Base-by-base conservation (phyloP, 1,284 basidiomycete genomes). In the Rhodotorula sp. region DNA sequence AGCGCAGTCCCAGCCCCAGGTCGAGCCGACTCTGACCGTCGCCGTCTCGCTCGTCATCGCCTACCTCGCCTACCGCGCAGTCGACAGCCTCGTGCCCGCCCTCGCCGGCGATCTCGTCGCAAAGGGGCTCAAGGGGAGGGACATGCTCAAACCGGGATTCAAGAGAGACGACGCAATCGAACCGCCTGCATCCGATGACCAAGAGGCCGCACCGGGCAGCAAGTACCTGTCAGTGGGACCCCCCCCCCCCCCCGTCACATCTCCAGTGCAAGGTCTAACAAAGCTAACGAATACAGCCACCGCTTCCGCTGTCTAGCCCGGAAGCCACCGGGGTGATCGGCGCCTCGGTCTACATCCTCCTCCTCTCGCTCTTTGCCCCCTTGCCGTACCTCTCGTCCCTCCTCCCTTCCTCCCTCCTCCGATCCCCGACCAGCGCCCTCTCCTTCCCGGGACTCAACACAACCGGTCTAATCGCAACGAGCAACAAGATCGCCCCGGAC, bases 291-390 rank as follows among this genome's bases (percentile, higher is more conserved):
- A 6, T 8, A 15, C 20, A 51, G 14, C 58, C 57, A 26, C 7
- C 4, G 8, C 17, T 15, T 29, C 46, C 29, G 33, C 6, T 30
- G 4, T 42, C 7, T 77, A 97, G 95, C 77, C 95, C 96, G 48
- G 96, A 99, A 83, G 92, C 91, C 72, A 86, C 91, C 71, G 95
- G 96, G 2, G 86, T 98, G 55, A 89, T 96, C 57, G 91, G 90
- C 75, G 94, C 95, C 1, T 87, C 89, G 2, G 85, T 95, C 66
- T 98, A 98, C 80, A 90, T 98, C 71, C 85, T 92, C 65, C 75
- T 78, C 64, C 68, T 78, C 62, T 75, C 76, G 46, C 72, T 77
- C 60, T 78, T 78, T 72, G 77, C 73, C 10, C 78, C 77, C 18
- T 72, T 77, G 33, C 74, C 79, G 1, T 78, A 77, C 72, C 70